A percentile compares a stretch with the other conserved stretches of the same genome.
Conservation (phyloP, 441 rosid species). For the Adansonia madagascariensis region DNA sequence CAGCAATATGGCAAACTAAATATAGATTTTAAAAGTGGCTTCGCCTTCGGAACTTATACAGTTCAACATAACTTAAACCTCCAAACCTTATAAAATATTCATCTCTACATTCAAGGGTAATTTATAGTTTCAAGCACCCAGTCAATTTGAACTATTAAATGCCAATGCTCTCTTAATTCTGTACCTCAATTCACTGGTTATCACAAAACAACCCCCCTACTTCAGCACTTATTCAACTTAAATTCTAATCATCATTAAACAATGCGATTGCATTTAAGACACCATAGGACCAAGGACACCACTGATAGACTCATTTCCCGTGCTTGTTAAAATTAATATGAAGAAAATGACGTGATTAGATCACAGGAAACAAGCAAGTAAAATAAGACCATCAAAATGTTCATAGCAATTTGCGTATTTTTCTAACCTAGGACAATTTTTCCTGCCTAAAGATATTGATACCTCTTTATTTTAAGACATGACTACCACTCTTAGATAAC, state of each 20-base stretch:
- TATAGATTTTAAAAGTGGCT: background rate
- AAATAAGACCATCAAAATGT: background rate
- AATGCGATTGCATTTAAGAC: background rate
- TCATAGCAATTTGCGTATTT: background rate
- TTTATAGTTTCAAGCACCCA: conserved; percentile 5
- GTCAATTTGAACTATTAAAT: conserved; percentile 1
- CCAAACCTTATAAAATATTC: background rate
- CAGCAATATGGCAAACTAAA: background rate
- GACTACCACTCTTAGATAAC: background rate
- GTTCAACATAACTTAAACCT: background rate
- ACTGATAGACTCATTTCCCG: background rate
- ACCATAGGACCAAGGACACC: conserved; percentile 9
- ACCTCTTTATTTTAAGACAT: background rate
- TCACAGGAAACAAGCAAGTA: background rate
- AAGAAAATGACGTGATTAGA: background rate
- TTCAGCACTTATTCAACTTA: conserved; percentile 1
- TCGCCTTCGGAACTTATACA: background rate
- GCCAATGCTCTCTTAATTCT: background rate
- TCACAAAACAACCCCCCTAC: background rate
- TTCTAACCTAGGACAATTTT: conserved; percentile 3
- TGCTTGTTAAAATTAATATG: background rate
- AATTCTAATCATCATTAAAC: background rate
- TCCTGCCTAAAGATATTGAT: background rate
- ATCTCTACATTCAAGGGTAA: background rate
- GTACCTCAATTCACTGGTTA: background rate